These are phyloP conservation scores for Monosporascus sp. DNA, from an alignment of 2,329 filamentous ascomycete species.

Conservation along the genomic window DNA sequence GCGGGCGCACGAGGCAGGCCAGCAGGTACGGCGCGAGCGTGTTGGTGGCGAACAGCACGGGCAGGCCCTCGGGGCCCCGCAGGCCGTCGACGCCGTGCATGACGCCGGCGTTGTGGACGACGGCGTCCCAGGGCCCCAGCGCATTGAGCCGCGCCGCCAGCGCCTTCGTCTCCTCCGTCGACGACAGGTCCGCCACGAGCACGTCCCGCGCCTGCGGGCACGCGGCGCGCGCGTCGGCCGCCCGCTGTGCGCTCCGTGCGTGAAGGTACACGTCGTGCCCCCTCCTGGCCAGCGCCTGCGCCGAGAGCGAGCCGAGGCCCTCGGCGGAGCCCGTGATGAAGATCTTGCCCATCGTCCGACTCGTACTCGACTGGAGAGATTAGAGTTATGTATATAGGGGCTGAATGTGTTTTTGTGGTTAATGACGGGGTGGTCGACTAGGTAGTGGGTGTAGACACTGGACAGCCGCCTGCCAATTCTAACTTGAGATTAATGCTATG, in stretches of 20 bases:
- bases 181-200: constrained; percentile 48
- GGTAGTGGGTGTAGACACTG: too few relatives aligned
- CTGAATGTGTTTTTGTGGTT: too few relatives aligned
- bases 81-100: constrained; percentile 31
- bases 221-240: constrained; percentile 39
- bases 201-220: constrained; percentile 46
- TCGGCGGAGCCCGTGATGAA: constrained; percentile 53
- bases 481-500: too few relatives aligned
- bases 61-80: constrained; percentile 32
- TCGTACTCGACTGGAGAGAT: too few relatives aligned
- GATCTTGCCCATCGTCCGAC: constrained; percentile 13
- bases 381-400: too few relatives aligned
- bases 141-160: constrained; percentile 47
- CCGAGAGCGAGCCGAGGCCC: constrained; percentile 48
- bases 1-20: constrained; percentile 43
- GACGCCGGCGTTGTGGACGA: constrained; percentile 55
- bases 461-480: too few relatives aligned
- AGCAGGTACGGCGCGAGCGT: constrained; percentile 54
- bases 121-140: constrained; percentile 45
- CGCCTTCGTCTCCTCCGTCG: constrained; percentile 42
- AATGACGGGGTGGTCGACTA: too few relatives aligned
- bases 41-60: constrained; percentile 50
- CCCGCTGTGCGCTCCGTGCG: constrained; percentile 50
- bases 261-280: constrained; percentile 54
- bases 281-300: constrained; percentile 41